Percentiles rank a stretch among this genome's conserved stretches.
phyloP scores from a whole-genome alignment of 306 rosid genomes.

The Casuarina cunninghamiana region DNA sequence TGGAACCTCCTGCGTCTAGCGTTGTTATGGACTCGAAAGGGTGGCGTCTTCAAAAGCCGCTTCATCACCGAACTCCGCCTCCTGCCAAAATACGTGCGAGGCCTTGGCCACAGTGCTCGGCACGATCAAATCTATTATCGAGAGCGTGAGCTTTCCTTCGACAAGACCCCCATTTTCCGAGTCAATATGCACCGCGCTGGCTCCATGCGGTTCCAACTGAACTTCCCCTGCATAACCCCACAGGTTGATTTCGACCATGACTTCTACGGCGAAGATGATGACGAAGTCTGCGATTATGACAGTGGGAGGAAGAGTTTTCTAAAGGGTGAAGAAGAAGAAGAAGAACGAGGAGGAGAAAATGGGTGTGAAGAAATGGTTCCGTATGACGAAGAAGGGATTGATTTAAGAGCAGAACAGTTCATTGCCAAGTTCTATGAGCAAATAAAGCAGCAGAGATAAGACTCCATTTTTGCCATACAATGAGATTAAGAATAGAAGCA shows the following conservation, averaged over 20 bases:
- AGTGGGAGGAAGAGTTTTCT: conserved; percentile 36
- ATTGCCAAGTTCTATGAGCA: conserved; percentile 70
- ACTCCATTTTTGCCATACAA: conserved; percentile 36
- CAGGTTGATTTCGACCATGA: conserved; percentile 59
- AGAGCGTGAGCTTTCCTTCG: conserved; percentile 83
- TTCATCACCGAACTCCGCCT: conserved; percentile 56
- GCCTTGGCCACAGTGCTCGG: conserved; percentile 27
- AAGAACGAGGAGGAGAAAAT: conserved; percentile 7
- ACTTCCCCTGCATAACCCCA: conserved; percentile 70
- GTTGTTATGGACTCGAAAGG: conserved; percentile 76
- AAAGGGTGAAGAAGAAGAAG: not conserved
- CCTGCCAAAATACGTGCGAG: conserved; percentile 58
- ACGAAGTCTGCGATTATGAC: conserved; percentile 8
- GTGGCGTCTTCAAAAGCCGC: conserved; percentile 61
- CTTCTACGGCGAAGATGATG: conserved; percentile 12
- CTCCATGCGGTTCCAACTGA: conserved; percentile 60
- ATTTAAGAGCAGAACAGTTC: conserved; percentile 77
- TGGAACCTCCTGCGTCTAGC: conserved; percentile 75
- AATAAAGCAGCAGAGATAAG: conserved; percentile 60
- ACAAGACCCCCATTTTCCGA: conserved; percentile 64
- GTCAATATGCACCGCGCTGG: conserved; percentile 53
- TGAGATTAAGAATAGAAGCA: conserved; percentile 21
- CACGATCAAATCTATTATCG: conserved; percentile 41
- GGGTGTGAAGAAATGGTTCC: conserved; percentile 21
- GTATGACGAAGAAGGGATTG: conserved; percentile 42